Conservation (phyloP, 2,329 filamentous ascomycete genomes). For the Phyllosticta citrichinensis region DNA sequence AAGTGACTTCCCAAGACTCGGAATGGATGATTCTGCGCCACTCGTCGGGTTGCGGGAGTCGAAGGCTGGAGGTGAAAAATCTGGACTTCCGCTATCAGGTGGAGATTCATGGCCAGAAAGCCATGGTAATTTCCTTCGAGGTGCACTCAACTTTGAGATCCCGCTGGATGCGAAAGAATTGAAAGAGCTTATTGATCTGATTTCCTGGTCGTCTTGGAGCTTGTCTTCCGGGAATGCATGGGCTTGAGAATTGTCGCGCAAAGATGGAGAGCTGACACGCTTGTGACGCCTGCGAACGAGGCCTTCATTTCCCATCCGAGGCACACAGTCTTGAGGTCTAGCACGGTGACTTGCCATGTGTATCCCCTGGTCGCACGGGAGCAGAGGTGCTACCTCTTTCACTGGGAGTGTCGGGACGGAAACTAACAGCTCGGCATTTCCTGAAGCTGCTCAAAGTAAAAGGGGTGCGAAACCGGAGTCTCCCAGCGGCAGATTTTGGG, state of each 20-base stretch:
- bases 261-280: background rate
- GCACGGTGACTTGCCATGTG: background rate
- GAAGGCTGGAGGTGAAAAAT: background rate
- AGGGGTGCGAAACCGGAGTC: background rate
- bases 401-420: background rate
- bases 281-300: background rate
- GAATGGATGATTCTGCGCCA: background rate
- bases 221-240: background rate
- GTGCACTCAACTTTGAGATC: background rate
- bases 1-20: background rate
- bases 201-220: background rate
- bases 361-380: background rate
- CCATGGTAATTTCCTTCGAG: conserved; percentile 10
- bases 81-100: background rate
- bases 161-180: background rate
- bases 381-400: background rate
- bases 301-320: background rate
- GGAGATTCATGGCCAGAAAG: conserved; percentile 4
- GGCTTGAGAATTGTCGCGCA: background rate
- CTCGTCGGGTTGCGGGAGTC: background rate
- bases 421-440: background rate
- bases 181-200: background rate
- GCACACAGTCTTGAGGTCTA: background rate
- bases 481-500: background rate
- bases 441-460: background rate